Percentiles rank a stretch among this genome's conserved stretches.
These are phyloP conservation scores for Starmerella geochares DNA, from an alignment of 805 yeast species.

Conservation along the genomic window DNA sequence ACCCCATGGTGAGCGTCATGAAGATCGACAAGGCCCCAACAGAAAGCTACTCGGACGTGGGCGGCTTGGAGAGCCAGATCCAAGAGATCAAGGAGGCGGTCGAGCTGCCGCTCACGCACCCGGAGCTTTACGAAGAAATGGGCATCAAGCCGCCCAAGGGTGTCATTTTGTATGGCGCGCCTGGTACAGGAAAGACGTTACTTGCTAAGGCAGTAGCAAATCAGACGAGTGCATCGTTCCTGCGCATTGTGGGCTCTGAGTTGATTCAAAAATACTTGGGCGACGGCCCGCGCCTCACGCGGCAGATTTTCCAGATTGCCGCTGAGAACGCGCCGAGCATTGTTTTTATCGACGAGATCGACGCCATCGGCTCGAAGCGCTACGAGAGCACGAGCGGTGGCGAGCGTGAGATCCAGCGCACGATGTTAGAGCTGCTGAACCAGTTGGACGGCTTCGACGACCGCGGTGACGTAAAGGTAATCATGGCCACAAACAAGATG, in stretches of 20 bases:
- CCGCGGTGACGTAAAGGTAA: slow-evolving; percentile 92
- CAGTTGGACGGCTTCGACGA: slow-evolving; percentile 97
- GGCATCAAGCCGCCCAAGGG: slow-evolving; percentile 98
- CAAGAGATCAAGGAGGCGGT: slow-evolving; percentile 97
- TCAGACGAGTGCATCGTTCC: slow-evolving; percentile 90
- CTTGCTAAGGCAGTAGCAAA: slow-evolving; percentile 97
- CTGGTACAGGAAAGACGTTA: slow-evolving; percentile 94
- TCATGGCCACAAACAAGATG: slow-evolving; percentile 95
- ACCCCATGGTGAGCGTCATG: slow-evolving; percentile 96
- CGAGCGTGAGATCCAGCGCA: slow-evolving; percentile 93
- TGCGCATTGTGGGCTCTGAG: slow-evolving; percentile 95
- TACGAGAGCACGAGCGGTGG: slow-evolving; percentile 88
- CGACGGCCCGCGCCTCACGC: slow-evolving; percentile 89
- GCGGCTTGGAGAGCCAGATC: slow-evolving; percentile 90
- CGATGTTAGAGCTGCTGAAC: slow-evolving; percentile 90
- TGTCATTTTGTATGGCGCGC: slow-evolving; percentile 92
- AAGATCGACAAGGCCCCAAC: slow-evolving; percentile 96
- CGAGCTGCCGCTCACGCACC: slow-evolving; percentile 90
- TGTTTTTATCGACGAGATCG: slow-evolving; percentile 96
- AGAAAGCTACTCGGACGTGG: slow-evolving; percentile 92
- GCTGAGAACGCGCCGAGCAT: slow-evolving; percentile 97
- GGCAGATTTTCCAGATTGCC: slow-evolving; percentile 93
- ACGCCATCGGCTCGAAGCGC: slow-evolving; percentile 97
- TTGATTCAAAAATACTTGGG: slow-evolving; percentile 93
- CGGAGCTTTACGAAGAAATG: slow-evolving; percentile 95